Conservation (phyloP, 2,329 filamentous ascomycete species). For the Tolypocladium endophyticum region DNA sequence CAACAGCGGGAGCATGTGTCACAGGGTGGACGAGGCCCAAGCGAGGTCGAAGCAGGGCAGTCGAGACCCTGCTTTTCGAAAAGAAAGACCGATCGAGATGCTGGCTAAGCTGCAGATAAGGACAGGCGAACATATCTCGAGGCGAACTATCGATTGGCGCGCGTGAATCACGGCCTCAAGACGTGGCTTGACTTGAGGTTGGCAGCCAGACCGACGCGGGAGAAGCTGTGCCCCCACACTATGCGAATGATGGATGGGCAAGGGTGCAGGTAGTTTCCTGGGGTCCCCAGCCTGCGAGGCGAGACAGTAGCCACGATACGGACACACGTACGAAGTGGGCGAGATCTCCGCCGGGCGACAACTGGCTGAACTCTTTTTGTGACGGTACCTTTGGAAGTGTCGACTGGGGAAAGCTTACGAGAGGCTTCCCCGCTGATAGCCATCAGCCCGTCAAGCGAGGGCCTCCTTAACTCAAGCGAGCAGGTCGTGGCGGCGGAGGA, state of each 20-base stretch:
- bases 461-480: neutral
- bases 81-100: neutral
- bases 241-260: neutral
- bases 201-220: neutral
- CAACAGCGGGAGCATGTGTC: neutral
- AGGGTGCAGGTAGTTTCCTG: neutral
- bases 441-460: neutral
- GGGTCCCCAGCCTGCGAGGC: conserved; percentile 6
- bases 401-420: neutral
- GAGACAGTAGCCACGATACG: neutral
- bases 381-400: neutral
- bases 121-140: neutral
- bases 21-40: neutral
- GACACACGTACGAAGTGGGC: neutral
- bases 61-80: neutral
- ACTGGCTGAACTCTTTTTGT: neutral
- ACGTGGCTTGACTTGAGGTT: conserved; percentile 2
- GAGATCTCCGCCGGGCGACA: neutral
- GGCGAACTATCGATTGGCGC: conserved; percentile 4
- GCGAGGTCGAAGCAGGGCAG: conserved; percentile 1
- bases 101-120: neutral
- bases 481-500: neutral
- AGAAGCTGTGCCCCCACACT: conserved; percentile 4
- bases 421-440: neutral
- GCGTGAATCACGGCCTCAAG: conserved; percentile 2